Conservation (phyloP, 2,329 filamentous ascomycete species). For the Pseudogymnoascus sp. region DNA sequence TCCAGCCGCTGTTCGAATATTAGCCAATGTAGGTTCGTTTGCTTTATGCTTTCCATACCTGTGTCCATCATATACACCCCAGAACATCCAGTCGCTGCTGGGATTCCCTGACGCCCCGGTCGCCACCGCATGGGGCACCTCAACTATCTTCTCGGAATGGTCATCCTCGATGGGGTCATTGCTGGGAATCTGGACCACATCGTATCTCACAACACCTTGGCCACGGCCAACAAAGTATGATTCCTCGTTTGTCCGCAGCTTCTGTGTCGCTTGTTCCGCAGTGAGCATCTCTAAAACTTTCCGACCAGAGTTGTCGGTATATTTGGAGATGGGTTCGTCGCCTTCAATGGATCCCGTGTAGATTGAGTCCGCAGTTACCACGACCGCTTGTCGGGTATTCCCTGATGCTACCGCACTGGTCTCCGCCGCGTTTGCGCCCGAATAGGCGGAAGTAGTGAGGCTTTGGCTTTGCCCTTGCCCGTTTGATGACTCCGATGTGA, state of each 20-base stretch:
- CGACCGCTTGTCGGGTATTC: slow-evolving; percentile 60
- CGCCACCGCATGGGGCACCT: slow-evolving; percentile 59
- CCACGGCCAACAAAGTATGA: slow-evolving; percentile 86
- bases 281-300: slow-evolving; percentile 94
- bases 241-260: slow-evolving; percentile 80
- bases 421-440: slow-evolving; percentile 13
- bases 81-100: slow-evolving; percentile 96
- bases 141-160: slow-evolving; percentile 95
- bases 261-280: slow-evolving; percentile 84
- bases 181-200: slow-evolving; percentile 87
- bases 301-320: slow-evolving; percentile 72
- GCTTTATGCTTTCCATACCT: slow-evolving; percentile 49
- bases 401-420: slow-evolving; percentile 23
- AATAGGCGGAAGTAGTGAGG: slow-evolving; percentile 20
- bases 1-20: slow-evolving; percentile 66
- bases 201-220: slow-evolving; percentile 86
- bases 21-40: slow-evolving; percentile 15
- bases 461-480: slow-evolving; percentile 23
- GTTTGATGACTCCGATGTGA: slow-evolving; percentile 12
- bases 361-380: slow-evolving; percentile 84
- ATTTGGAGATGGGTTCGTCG: slow-evolving; percentile 80
- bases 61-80: slow-evolving; percentile 97
- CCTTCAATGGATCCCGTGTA: slow-evolving; percentile 80
- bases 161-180: slow-evolving; percentile 98
- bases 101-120: slow-evolving; percentile 33